Base-by-base conservation (phyloP, 805 yeast genomes). In the Saturnispora besseyi region DNA sequence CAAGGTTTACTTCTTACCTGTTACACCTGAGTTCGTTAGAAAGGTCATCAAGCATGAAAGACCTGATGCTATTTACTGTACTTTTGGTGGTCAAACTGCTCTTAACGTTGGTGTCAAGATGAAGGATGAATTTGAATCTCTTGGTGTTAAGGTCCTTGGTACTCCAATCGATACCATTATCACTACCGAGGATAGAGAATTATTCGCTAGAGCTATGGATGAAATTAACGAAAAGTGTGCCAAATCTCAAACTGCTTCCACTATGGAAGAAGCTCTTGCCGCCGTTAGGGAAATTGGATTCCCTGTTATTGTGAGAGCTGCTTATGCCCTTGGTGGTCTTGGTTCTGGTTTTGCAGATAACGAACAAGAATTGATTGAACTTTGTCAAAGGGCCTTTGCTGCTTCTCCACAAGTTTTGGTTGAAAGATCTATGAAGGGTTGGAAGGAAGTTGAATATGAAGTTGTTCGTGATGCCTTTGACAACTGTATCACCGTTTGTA, bases 391-490 rank as follows among this genome's bases (percentile, higher is more conserved):
- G 69, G 87, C 96, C 1, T 75, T 91, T 55, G 81, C 96, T 28
- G 72, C 90, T 55, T 81, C 98, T 21, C 97, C 97, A 46, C 99
- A 91, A 75, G 89, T 91, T 58, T 74, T 91, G 59, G 98, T 91
- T 55, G 99, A 91, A 72, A 90, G 86, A 75, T 91, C 98, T 5
- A 75, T 91, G 72, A 91, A 90, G 75, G 99, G 99, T 57, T 91
- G 99, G 99, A 91, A 91, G 69, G 99, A 91, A 71, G 95, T 91
- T 55, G 99, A 91, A 72, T 91, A 91, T 68, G 99, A 91, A 74
- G 99, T 91, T 57, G 98, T 91, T 51, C 84, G 99, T 66, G 99
- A 91, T 73, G 79, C 93, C 56, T 93, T 85, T 50, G 96, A 84
- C 58, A 91, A 91, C 78, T 91, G 99, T 78, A 91, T 91, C 66